These are phyloP conservation scores for Colletotrichum sidae DNA, from an alignment of 2,329 filamentous ascomycete genomes.

Conservation along the genomic window DNA sequence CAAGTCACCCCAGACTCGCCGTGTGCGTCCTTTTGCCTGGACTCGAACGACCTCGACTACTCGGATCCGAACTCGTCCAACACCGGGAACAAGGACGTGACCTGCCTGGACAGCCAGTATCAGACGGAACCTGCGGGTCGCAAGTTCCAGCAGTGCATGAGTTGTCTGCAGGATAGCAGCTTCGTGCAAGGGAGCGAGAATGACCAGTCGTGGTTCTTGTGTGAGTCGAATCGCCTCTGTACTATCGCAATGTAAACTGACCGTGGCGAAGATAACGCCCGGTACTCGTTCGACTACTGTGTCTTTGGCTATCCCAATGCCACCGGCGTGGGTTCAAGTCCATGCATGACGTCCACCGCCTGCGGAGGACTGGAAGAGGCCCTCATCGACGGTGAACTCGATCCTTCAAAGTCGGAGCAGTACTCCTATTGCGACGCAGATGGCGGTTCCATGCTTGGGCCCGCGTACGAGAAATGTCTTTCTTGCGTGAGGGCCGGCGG, in stretches of 20 bases:
- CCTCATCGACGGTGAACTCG: constrained; percentile 54
- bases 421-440: constrained; percentile 61
- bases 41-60: constrained; percentile 53
- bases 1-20: constrained; percentile 67
- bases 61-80: constrained; percentile 60
- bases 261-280: constrained; percentile 60
- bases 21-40: constrained; percentile 62
- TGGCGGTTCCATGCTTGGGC: constrained; percentile 49
- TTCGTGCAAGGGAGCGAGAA: constrained; percentile 60
- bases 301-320: constrained; percentile 64
- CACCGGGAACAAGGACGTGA: constrained; percentile 58
- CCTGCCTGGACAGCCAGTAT: constrained; percentile 60
- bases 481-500: constrained; percentile 58
- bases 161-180: constrained; percentile 64
- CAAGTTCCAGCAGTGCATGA: constrained; percentile 63
- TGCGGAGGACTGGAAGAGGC: constrained; percentile 58
- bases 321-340: constrained; percentile 55
- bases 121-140: constrained; percentile 50
- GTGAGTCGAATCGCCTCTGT: constrained; percentile 51
- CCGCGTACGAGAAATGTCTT: constrained; percentile 53
- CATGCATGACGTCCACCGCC: constrained; percentile 63
- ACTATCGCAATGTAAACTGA: background rate
- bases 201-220: constrained; percentile 68
- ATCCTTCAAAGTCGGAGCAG: constrained; percentile 44
- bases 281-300: constrained; percentile 64